Base-by-base conservation (phyloP, 1,284 basidiomycete species). In the Malassezia slooffiae region DNA sequence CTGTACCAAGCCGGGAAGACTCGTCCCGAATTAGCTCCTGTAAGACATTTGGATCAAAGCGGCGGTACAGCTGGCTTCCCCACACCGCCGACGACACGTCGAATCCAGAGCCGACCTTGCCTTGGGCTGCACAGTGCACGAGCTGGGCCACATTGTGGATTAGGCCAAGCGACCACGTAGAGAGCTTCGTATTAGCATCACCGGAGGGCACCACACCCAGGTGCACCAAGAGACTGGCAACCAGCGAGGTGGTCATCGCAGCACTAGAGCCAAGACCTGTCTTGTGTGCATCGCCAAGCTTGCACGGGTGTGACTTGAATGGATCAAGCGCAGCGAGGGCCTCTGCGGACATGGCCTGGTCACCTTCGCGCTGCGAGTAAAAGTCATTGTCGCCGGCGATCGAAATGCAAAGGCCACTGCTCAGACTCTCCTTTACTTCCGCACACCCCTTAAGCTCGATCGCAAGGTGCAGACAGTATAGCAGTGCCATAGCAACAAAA, bases 251-350 rank as follows among this genome's bases (percentile, higher is more conserved):
- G 62, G 95, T 93, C 60, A 99, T 79, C 0, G 93, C 87, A 0
- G 91, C 91, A 8, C 89, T 95, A 4, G 89, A 95, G 22, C 93
- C 93, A 31, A 97, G 79, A 3, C 93, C 93, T 0, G 93, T 97
- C 74, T 99, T 99, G 77, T 96, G 90, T 8, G 93, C 90, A 36
- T 85, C 74, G 1, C 76, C 72, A 33, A 97, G 57, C 6, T 54
- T 47, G 27, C 54, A 55, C 11, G 43, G 41, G 23, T 58, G 60
- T 3, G 81, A 79, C 38, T 80, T 77, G 16, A 87, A 83, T 16
- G 77, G 75, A 26, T 75, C 75, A 72, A 97, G 72, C 67, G 36
- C 79, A 67, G 4, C 76, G 78, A 47, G 50, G 19, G 51, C 44
- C 16, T 30, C 30, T 15, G 49, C 38, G 21, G 60, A 53, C 20